Base-by-base conservation (phyloP, 768 basidiomycete species). In the Suillus ampliporus region DNA sequence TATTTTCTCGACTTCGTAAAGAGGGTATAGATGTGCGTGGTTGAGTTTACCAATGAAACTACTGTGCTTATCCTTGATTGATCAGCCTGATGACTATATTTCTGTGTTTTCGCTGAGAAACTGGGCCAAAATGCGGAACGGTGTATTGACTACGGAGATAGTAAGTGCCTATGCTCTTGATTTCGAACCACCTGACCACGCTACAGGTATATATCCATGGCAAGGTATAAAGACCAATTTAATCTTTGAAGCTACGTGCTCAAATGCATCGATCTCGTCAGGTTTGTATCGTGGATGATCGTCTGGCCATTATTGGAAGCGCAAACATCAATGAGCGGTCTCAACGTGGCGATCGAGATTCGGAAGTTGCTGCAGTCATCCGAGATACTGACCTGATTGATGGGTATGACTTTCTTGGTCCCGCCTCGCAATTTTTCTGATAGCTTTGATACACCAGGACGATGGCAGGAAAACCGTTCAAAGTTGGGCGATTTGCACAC, bases 311-410 rank as follows among this genome's bases (percentile, higher is more conserved):
- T 71, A 97, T 97, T 66, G 95, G 95, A 17, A 95, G 94, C 60
- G 97, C 97, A 19, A 99, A 97, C 74, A 95, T 99, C 80, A 99
- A 99, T 72, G 97, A 99, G 73, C 88, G 97, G 41, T 97, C 94
- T 15, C 93, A 94, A 71, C 84, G 94, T 34, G 97, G 97, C 26
- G 97, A 99, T 74, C 89, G 97, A 34, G 97, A 99, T 75, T 99
- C 97, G 3, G 97, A 99, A 73, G 75, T 99, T 38, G 94, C 95
- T 4, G 89, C 92, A 41, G 88, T 99, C 50, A 92, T 99, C 57
- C 83, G 95, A 65, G 97, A 99, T 70, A 99, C 97, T 4, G 97
- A 99, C 70, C 91, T 99, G 92, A 91, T 99, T 57, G 89, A 97
- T 63, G 85, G 94, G 93, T 91, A 65, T 57, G 85, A 26, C 34